Evolutionary conservation across 768 basidiomycete species (phyloP).

Genomic region (Coprinopsis marcescibilis): DNA sequence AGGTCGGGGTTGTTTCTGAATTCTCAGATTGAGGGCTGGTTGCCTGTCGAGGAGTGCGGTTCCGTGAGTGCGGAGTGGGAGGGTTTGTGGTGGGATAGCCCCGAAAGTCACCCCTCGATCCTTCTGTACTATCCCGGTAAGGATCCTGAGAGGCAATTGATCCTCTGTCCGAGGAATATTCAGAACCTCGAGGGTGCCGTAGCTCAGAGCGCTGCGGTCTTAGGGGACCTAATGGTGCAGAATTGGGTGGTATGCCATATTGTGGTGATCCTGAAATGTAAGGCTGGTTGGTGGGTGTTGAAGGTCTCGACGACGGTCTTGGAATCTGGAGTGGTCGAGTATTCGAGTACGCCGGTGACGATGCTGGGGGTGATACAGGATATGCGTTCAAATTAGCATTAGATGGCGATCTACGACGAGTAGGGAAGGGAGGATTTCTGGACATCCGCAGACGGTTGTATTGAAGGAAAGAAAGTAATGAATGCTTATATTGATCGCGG

Average conservation of each 20-base stretch:
- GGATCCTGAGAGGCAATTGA: constrained; percentile 40
- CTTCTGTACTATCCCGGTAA: constrained; percentile 48
- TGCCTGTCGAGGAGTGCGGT: constrained; percentile 14
- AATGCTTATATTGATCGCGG: not conserved
- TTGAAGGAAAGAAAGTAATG: not conserved
- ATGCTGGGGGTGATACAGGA: constrained; percentile 30
- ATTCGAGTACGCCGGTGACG: constrained; percentile 26
- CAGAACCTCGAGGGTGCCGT: constrained; percentile 45
- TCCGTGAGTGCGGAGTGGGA: constrained; percentile 12
- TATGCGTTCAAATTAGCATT: constrained; percentile 34
- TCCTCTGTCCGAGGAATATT: constrained; percentile 44
- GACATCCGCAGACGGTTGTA: constrained; percentile 38
- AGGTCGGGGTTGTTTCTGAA: constrained; percentile 38
- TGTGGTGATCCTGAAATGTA: constrained; percentile 31
- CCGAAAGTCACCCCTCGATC: constrained; percentile 40
- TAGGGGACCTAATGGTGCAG: constrained; percentile 46
- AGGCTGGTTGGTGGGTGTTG: constrained; percentile 42
- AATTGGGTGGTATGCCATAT: constrained; percentile 26
- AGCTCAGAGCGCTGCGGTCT: constrained; percentile 67
- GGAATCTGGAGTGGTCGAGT: constrained; percentile 59
- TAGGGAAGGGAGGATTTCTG: constrained; percentile 51
- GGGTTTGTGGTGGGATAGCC: constrained; percentile 12
- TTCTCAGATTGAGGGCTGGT: constrained; percentile 28
- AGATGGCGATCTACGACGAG: constrained; percentile 47
- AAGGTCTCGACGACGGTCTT: constrained; percentile 45